Conservation (phyloP, 2,329 filamentous ascomycete genomes). For the Elsinoe perseae region DNA sequence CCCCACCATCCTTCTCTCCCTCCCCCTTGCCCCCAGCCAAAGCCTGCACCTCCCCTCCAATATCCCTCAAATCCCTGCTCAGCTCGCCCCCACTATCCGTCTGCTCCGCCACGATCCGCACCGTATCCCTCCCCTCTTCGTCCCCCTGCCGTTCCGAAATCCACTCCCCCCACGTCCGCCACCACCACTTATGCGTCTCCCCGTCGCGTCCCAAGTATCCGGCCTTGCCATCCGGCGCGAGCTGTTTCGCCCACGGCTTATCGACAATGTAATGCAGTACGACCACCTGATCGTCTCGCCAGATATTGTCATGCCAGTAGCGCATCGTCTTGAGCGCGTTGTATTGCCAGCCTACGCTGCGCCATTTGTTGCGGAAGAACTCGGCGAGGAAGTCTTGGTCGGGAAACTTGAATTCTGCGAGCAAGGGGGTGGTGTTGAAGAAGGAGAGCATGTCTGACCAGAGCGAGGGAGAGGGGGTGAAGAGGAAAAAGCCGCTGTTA, state of each 20-base stretch:
- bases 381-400: slow-evolving; percentile 48
- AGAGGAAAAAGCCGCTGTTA: slow-evolving; percentile 47
- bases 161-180: slow-evolving; percentile 41
- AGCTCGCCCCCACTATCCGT: slow-evolving; percentile 20
- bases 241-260: slow-evolving; percentile 46
- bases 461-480: slow-evolving; percentile 36
- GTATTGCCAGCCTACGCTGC: slow-evolving; percentile 41
- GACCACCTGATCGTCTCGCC: slow-evolving; percentile 43
- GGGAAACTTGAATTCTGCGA: slow-evolving; percentile 44
- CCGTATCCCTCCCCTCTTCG: slow-evolving; percentile 34
- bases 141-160: slow-evolving; percentile 18
- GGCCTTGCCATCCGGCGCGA: slow-evolving; percentile 36
- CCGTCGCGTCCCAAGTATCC: slow-evolving; percentile 46
- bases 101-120: slow-evolving; percentile 21
- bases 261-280: slow-evolving; percentile 49
- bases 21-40: slow-evolving; percentile 24
- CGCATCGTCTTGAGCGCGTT: slow-evolving; percentile 49
- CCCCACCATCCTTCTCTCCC: neutral
- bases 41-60: slow-evolving; percentile 25
- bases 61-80: slow-evolving; percentile 26
- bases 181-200: slow-evolving; percentile 48
- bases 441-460: slow-evolving; percentile 35
- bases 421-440: slow-evolving; percentile 34
- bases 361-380: slow-evolving; percentile 41
- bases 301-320: slow-evolving; percentile 46